Percentiles rank a stretch among this genome's conserved stretches.
phyloP scores from a whole-genome alignment of 1,284 basidiomycete genomes.

The Wallemia mellicola region DNA sequence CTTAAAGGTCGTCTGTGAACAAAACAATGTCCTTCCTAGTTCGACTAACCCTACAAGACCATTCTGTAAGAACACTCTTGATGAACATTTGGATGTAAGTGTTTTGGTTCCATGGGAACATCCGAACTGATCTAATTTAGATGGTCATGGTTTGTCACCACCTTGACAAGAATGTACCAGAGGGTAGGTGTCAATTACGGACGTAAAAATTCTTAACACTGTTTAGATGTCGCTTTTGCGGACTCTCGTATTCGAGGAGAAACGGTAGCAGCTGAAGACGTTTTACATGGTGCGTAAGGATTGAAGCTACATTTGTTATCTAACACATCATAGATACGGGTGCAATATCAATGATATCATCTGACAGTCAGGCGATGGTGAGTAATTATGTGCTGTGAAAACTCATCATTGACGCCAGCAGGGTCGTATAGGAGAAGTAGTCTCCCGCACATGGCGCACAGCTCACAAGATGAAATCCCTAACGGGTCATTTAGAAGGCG shows the following conservation, averaged over 20 bases:
- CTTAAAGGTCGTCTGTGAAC: conserved; percentile 41
- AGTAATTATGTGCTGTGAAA: background rate
- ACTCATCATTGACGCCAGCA: background rate
- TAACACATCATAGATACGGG: conserved; percentile 9
- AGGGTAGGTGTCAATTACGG: background rate
- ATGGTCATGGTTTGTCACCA: conserved; percentile 61
- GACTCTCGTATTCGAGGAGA: conserved; percentile 90
- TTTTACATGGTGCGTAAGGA: conserved; percentile 75
- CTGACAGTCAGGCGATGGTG: conserved; percentile 16
- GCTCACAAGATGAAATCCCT: conserved; percentile 75
- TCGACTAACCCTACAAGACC: conserved; percentile 95
- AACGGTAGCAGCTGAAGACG: conserved; percentile 91
- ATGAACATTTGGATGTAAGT: conserved; percentile 81
- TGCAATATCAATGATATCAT: conserved; percentile 14
- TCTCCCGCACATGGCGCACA: conserved; percentile 79
- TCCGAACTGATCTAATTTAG: conserved; percentile 17
- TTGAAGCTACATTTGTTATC: conserved; percentile 13
- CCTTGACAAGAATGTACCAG: conserved; percentile 5
- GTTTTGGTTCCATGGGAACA: background rate
- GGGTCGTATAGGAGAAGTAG: conserved; percentile 88
- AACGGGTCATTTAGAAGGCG: conserved; percentile 37
- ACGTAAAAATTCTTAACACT: background rate
- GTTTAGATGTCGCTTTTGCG: conserved; percentile 75
- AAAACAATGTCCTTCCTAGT: conserved; percentile 71
- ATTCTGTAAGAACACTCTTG: conserved; percentile 68